A percentile compares a stretch with the other conserved stretches of the same genome.
phyloP scores from a whole-genome alignment of 2,329 filamentous ascomycete species.

The Beauveria sp. region DNA sequence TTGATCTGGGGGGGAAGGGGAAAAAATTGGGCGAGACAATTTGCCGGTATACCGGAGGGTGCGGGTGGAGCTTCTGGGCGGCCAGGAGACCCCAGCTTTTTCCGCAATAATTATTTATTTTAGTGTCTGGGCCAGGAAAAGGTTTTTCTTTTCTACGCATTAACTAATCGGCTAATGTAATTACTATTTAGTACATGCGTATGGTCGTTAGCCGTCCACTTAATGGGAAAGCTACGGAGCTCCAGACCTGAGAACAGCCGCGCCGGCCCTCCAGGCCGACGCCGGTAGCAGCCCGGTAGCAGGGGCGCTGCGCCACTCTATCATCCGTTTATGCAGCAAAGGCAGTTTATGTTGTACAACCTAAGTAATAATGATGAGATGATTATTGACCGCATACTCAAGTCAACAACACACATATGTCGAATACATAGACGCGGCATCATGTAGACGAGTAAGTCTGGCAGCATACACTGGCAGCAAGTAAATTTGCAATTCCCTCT shows the following conservation, averaged over 20 bases:
- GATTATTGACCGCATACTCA: too few relatives aligned
- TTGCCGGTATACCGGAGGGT: constrained; percentile 5
- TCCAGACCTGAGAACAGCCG: constrained; percentile 4
- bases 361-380: too few relatives aligned
- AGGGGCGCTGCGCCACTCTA: not conserved
- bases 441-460: too few relatives aligned
- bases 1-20: not conserved
- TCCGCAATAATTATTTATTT: too few relatives aligned
- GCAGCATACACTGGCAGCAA: too few relatives aligned
- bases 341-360: too few relatives aligned
- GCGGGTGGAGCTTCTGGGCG: constrained; percentile 8
- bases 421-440: too few relatives aligned
- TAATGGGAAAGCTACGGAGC: not conserved
- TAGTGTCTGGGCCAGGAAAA: not conserved
- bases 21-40: constrained; percentile 11
- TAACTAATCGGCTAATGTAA: not conserved
- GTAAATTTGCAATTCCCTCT: too few relatives aligned
- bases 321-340: too few relatives aligned
- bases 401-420: too few relatives aligned
- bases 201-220: not conserved
- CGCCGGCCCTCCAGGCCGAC: not conserved
- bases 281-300: not conserved
- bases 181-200: not conserved
- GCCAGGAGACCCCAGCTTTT: constrained; percentile 8
- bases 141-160: not conserved